A percentile compares a stretch with the other conserved stretches of the same genome.
These are phyloP conservation scores for Arthrinium puccinioides DNA, from an alignment of 2,329 filamentous ascomycete genomes.

Conservation along the genomic window DNA sequence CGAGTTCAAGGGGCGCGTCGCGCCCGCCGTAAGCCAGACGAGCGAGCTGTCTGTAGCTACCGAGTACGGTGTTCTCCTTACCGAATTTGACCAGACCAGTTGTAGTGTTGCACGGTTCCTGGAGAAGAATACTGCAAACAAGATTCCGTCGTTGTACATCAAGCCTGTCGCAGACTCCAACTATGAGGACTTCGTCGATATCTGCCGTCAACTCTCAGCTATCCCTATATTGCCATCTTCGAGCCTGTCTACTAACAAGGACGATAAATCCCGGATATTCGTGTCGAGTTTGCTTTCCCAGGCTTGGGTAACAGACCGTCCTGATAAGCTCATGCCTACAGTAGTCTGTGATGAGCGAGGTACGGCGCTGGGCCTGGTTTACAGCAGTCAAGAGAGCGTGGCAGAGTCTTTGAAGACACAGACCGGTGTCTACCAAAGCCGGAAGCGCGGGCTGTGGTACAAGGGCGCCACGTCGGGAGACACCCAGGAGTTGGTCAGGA, in stretches of 20 bases:
- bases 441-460: conserved; percentile 92
- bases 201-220: conserved; percentile 43
- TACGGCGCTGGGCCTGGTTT: conserved; percentile 79
- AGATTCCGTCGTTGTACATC: conserved; percentile 41
- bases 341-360: conserved; percentile 86
- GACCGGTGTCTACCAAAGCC: conserved; percentile 86
- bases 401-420: conserved; percentile 74
- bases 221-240: conserved; percentile 71
- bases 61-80: conserved; percentile 44
- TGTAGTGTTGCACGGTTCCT: conserved; percentile 35
- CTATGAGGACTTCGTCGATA: conserved; percentile 38
- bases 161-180: conserved; percentile 37
- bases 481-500: conserved; percentile 77
- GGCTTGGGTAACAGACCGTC: conserved; percentile 72
- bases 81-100: conserved; percentile 39
- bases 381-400: conserved; percentile 88
- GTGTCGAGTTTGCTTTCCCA: conserved; percentile 65
- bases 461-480: conserved; percentile 95
- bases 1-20: conserved; percentile 49
- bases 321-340: conserved; percentile 80
- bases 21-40: conserved; percentile 41
- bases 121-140: conserved; percentile 31
- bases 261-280: conserved; percentile 53
- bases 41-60: conserved; percentile 36
- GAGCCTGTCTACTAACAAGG: conserved; percentile 60